Conservation (phyloP, 108 stramenopile genomes). For the Cylindrotheca fusiformis region DNA sequence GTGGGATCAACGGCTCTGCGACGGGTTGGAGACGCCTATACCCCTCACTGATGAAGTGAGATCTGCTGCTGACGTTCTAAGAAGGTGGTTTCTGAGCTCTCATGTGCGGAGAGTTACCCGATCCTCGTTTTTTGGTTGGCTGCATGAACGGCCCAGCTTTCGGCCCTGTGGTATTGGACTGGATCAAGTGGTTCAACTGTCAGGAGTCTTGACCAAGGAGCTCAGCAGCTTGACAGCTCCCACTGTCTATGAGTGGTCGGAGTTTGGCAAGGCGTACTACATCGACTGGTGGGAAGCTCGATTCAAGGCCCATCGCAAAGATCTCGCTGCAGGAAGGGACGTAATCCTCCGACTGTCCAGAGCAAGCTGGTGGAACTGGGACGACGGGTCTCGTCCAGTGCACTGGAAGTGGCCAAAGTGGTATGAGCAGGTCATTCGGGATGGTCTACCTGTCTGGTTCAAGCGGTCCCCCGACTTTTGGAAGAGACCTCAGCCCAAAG, state of each 20-base stretch:
- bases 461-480: not conserved
- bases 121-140: too few relatives aligned
- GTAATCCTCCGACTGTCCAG: conserved; percentile 5
- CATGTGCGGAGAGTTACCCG: too few relatives aligned
- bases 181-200: too few relatives aligned
- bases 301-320: not conserved
- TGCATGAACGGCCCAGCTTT: too few relatives aligned
- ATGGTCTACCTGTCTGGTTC: conserved; percentile 12
- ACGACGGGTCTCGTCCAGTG: conserved; percentile 27
- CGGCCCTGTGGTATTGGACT: too few relatives aligned
- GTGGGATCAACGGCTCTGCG: not conserved
- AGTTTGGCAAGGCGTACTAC: not conserved
- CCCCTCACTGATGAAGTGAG: too few relatives aligned
- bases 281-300: not conserved
- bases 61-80: not conserved
- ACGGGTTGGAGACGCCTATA: not conserved
- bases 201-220: not conserved
- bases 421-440: not conserved
- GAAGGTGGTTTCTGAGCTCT: not conserved
- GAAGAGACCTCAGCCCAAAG: not conserved
- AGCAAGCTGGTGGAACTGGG: conserved; percentile 40
- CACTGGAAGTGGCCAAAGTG: conserved; percentile 37
- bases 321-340: conserved; percentile 5
- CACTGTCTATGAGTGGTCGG: not conserved
- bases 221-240: not conserved